Evolutionary conservation across 164 flowering plant species (phyloP).

Genomic region (Chimonanthus praecox): DNA sequence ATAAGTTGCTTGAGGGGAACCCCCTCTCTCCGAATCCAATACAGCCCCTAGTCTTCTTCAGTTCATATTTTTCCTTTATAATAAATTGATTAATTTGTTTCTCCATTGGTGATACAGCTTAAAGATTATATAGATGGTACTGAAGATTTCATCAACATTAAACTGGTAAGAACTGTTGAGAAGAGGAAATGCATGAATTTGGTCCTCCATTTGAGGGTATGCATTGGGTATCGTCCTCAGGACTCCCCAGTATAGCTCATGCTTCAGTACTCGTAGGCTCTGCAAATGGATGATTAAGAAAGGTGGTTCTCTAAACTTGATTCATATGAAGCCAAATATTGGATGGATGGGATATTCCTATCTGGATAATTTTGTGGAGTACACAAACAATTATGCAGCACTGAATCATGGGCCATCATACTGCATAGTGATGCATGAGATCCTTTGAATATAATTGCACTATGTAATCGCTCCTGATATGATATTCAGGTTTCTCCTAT

Average conservation of each 20-base stretch:
- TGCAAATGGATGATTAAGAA: background rate
- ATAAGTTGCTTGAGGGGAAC: no score
- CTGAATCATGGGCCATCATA: no score
- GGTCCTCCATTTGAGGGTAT: background rate
- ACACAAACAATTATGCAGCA: no score
- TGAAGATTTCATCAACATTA: constrained; percentile 88
- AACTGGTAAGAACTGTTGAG: constrained; percentile 43
- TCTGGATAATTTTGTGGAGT: background rate
- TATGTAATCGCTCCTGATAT: background rate
- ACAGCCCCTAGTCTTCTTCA: no score
- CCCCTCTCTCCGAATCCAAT: no score
- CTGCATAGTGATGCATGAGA: no score
- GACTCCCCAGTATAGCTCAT: background rate
- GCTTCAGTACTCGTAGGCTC: background rate
- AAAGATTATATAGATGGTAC: constrained; percentile 93
- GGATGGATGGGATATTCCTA: background rate
- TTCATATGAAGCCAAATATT: background rate
- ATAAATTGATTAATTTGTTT: constrained; percentile 6
- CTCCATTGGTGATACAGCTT: constrained; percentile 47
- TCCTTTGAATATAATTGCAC: no score
- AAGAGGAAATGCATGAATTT: background rate
- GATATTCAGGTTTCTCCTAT: background rate
- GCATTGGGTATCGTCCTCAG: background rate
- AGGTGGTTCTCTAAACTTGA: background rate
- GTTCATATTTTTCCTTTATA: background rate